Conservation (phyloP, 345 rosid species). For the Diplotaxis tenuifolia region DNA sequence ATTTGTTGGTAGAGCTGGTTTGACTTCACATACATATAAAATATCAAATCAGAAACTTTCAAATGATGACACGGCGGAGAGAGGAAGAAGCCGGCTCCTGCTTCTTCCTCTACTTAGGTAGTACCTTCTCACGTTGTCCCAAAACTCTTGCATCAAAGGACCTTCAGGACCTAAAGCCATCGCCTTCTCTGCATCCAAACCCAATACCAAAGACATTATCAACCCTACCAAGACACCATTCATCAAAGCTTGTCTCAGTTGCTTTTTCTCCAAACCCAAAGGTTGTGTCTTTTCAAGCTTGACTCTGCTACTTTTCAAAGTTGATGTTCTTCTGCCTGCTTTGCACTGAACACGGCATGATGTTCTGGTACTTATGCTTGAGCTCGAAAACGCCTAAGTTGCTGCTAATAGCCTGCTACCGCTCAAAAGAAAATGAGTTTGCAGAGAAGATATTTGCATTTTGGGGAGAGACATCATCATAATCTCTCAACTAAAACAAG, state of each 20-base stretch:
- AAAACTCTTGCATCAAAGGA: slow-evolving; percentile 83
- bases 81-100: slow-evolving; percentile 98
- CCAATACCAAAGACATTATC: slow-evolving; percentile 43
- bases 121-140: no score
- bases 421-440: slow-evolving; percentile 21
- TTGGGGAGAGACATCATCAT: slow-evolving; percentile 24
- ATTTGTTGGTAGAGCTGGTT: no score
- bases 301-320: background rate
- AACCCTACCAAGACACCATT: slow-evolving; percentile 62
- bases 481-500: no score
- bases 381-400: no score
- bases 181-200: slow-evolving; percentile 59
- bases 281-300: slow-evolving; percentile 18
- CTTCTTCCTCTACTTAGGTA: slow-evolving; percentile 95
- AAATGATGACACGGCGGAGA: no score
- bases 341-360: slow-evolving; percentile 14
- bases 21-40: no score
- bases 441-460: slow-evolving; percentile 29
- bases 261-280: slow-evolving; percentile 32
- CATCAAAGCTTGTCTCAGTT: slow-evolving; percentile 39
- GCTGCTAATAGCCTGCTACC: slow-evolving; percentile 7
- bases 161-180: slow-evolving; percentile 89
- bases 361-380: slow-evolving; percentile 21
- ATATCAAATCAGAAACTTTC: no score
- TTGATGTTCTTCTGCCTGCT: slow-evolving; percentile 18